These are phyloP conservation scores for Tagetes erecta DNA, from an alignment of 129 eudicot species.

Conservation along the genomic window DNA sequence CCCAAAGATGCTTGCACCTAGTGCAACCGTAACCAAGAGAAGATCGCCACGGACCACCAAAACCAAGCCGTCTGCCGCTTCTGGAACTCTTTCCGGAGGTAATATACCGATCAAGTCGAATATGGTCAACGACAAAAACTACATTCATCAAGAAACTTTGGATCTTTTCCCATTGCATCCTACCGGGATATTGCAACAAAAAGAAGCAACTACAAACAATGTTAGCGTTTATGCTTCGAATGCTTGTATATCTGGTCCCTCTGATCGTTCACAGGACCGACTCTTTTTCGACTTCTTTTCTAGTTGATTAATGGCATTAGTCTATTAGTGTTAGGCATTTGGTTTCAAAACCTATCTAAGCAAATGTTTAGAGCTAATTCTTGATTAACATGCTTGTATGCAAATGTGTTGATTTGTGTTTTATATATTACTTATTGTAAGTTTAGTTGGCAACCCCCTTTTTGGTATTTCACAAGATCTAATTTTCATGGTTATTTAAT, in stretches of 20 bases:
- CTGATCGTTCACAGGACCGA: slow-evolving; percentile 22
- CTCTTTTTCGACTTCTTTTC: slow-evolving; percentile 27
- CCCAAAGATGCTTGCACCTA: slow-evolving; percentile 45
- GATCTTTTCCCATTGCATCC: slow-evolving; percentile 43
- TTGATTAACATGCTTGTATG: slow-evolving; percentile 18
- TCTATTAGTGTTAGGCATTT: background rate
- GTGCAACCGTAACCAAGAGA: slow-evolving; percentile 27
- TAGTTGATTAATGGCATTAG: background rate
- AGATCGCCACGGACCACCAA: slow-evolving; percentile 25
- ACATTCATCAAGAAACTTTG: slow-evolving; percentile 37
- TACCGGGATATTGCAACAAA: slow-evolving; percentile 40
- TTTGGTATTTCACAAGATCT: too few species aligned
- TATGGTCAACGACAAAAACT: slow-evolving; percentile 28
- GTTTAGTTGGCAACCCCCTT: slow-evolving; percentile 11
- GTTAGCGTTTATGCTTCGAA: background rate
- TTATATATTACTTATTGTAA: background rate
- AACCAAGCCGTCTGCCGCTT: slow-evolving; percentile 10
- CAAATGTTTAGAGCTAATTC: background rate
- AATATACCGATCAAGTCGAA: slow-evolving; percentile 24
- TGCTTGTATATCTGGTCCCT: slow-evolving; percentile 13
- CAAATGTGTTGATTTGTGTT: slow-evolving; percentile 14
- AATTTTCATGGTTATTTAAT: too few species aligned
- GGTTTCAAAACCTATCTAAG: background rate
- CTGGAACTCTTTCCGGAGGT: slow-evolving; percentile 21
- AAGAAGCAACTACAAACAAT: slow-evolving; percentile 15